These are phyloP conservation scores for Pyrenophora seminiperda DNA, from an alignment of 2,329 filamentous ascomycete genomes.

Conservation along the genomic window DNA sequence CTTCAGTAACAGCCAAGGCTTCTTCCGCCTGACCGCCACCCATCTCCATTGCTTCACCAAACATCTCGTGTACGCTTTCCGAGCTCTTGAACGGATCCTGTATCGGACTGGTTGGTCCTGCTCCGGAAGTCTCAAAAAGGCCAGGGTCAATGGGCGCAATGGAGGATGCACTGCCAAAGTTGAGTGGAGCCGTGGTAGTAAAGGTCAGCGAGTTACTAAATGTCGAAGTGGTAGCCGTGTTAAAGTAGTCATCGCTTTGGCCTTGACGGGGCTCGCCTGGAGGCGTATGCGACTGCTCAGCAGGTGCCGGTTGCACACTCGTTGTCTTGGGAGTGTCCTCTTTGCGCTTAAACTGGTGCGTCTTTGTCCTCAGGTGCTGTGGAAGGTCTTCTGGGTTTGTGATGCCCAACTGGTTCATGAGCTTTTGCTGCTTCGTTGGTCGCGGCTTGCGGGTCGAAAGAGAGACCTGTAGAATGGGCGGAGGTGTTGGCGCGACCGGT, in stretches of 20 bases:
- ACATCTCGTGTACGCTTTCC: conserved; percentile 44
- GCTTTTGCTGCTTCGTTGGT: conserved; percentile 94
- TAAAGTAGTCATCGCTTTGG: conserved; percentile 43
- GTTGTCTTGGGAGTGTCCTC: conserved; percentile 53
- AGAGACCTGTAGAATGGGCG: conserved; percentile 83
- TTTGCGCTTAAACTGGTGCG: conserved; percentile 61
- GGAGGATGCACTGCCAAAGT: conserved; percentile 34
- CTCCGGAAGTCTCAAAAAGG: conserved; percentile 42
- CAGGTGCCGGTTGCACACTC: conserved; percentile 40
- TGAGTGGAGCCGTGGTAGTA: conserved; percentile 37
- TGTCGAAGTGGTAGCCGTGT: conserved; percentile 27
- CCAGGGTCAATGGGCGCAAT: conserved; percentile 46
- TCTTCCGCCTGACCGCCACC: conserved; percentile 47
- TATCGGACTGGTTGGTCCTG: conserved; percentile 40
- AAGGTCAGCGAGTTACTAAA: conserved; percentile 46
- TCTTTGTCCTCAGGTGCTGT: conserved; percentile 76
- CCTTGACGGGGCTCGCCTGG: conserved; percentile 43
- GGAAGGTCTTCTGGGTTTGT: conserved; percentile 90
- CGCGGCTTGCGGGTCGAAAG: conserved; percentile 93
- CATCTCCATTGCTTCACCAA: conserved; percentile 44
- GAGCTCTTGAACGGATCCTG: conserved; percentile 47
- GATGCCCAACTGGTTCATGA: conserved; percentile 86
- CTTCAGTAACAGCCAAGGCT: conserved; percentile 45
- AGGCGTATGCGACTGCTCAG: conserved; percentile 46
- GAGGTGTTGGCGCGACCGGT: conserved; percentile 83